Evolutionary conservation across 2,329 filamentous ascomycete genomes (phyloP), one percentile per base, ranked within the genome.

Genomic region (Gyromitra esculenta): DNA sequence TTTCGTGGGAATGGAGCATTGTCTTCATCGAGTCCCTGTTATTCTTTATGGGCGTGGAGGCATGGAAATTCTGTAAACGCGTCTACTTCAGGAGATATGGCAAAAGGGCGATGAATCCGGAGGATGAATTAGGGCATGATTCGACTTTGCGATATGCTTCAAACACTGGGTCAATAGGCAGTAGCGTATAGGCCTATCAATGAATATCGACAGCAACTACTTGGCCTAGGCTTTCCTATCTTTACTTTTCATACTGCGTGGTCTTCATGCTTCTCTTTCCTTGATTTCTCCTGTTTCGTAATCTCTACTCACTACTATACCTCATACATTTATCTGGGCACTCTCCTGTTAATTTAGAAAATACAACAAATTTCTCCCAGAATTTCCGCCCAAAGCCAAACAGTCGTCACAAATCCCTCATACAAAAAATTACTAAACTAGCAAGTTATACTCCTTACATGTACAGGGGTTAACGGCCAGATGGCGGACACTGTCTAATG

Each of bases 1-100:
- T 93, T 69, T 86, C 84, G 1, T 92, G 90, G 90, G 91, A 93
- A 81, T 93, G 91, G 91, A 89, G 87, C 0, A 85, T 93, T 1
- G 90, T 93, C 0, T 85, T 88, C 65, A 85, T 88, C n/a, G 87
- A 86, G 41, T 86, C 90, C 0, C 82, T 87, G 0, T 81, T 88
- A 15, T 93, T 92, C 82, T 85, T 92, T 68, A 83, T 83, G 0
- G 87, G 91, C 11, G 85, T 92, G 1, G 91, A 93, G 84, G 79
- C 81, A 0, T 93, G 91, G 90, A 93, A 93, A 84, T 90, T 87
- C 71, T 83, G 84, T 11, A 93, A 93, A 85, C 86, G 91, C 39
- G 57, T 74, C n/a, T 80, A 80, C 64, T 79, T 77, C 45, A 73
- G 79, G 25, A 67, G 76, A 18, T 77, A 76, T 15, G 79, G 70